These are phyloP conservation scores for Blepharisma undulans DNA, from an alignment of 169 alveolate species.

Conservation along the genomic window DNA sequence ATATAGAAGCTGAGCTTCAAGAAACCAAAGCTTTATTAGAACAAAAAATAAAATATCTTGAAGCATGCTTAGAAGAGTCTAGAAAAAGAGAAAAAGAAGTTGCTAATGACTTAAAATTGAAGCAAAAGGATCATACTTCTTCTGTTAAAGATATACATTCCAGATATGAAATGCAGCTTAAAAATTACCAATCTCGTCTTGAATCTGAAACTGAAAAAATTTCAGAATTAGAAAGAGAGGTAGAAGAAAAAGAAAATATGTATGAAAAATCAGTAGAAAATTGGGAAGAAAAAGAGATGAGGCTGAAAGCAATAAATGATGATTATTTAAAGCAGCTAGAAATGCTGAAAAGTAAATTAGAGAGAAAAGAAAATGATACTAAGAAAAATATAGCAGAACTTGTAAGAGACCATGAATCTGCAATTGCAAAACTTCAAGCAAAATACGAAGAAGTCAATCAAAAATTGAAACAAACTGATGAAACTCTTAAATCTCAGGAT, in stretches of 20 bases:
- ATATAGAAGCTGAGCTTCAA: slow-evolving; percentile 70
- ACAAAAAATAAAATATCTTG: slow-evolving; percentile 64
- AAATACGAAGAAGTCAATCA: slow-evolving; percentile 20
- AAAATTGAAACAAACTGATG: slow-evolving; percentile 29
- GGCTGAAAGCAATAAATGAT: neutral
- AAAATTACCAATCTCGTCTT: slow-evolving; percentile 49
- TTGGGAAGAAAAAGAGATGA: slow-evolving; percentile 49
- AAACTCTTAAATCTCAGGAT: neutral
- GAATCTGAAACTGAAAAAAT: slow-evolving; percentile 64
- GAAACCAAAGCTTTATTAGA: slow-evolving; percentile 78
- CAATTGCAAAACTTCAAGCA: slow-evolving; percentile 9
- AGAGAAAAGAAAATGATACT: slow-evolving; percentile 22
- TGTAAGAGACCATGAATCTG: neutral
- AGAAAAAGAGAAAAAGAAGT: slow-evolving; percentile 68
- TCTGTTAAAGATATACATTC: slow-evolving; percentile 62
- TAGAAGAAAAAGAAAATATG: slow-evolving; percentile 46
- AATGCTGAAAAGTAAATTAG: neutral
- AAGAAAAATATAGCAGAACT: slow-evolving; percentile 37
- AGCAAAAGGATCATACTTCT: slow-evolving; percentile 61
- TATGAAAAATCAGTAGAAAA: slow-evolving; percentile 34
- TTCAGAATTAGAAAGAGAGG: slow-evolving; percentile 63
- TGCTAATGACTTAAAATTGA: slow-evolving; percentile 60
- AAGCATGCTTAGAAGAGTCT: slow-evolving; percentile 66
- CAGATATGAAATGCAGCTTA: slow-evolving; percentile 63
- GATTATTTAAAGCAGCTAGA: slow-evolving; percentile 8